These are phyloP conservation scores for Thelonectria rubi DNA, from an alignment of 2,329 filamentous ascomycete genomes.

Conservation along the genomic window DNA sequence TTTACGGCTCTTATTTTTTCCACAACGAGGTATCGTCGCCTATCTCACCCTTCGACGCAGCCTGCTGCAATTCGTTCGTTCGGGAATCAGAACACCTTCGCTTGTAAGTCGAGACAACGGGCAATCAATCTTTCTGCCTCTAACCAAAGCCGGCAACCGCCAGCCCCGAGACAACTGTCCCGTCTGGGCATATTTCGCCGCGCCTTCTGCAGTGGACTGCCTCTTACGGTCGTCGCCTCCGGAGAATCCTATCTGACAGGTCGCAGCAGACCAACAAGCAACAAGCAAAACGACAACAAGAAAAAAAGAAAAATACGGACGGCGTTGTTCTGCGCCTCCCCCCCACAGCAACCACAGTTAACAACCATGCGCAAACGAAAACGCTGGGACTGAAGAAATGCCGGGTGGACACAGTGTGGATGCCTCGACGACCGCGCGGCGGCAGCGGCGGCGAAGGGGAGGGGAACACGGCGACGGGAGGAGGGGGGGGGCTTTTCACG, in stretches of 20 bases:
- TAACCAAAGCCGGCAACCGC: slow-evolving; percentile 5
- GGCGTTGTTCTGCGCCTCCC: slow-evolving; percentile 10
- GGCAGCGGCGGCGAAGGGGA: slow-evolving; percentile 19
- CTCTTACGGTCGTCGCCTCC: slow-evolving; percentile 4
- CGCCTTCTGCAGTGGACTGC: neutral
- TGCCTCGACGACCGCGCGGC: slow-evolving; percentile 17
- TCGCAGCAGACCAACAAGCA: too few relatives aligned
- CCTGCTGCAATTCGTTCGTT: neutral
- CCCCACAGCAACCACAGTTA: slow-evolving; percentile 6
- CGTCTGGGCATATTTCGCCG: slow-evolving; percentile 19
- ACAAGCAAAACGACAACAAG: neutral
- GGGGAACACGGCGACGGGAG: slow-evolving; percentile 17
- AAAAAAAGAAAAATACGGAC: neutral
- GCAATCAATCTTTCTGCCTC: neutral
- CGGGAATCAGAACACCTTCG: neutral
- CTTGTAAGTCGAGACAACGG: neutral
- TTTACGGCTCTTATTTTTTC: neutral
- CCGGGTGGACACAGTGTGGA: slow-evolving; percentile 19
- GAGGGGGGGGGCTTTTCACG: neutral
- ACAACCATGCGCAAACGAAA: slow-evolving; percentile 4
- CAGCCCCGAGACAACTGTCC: neutral
- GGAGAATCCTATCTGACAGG: neutral
- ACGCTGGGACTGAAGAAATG: neutral
- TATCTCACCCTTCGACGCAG: neutral
- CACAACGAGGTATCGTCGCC: slow-evolving; percentile 10